These are phyloP conservation scores for Penicillium sp. DNA, from an alignment of 2,329 filamentous ascomycete species.

Conservation along the genomic window DNA sequence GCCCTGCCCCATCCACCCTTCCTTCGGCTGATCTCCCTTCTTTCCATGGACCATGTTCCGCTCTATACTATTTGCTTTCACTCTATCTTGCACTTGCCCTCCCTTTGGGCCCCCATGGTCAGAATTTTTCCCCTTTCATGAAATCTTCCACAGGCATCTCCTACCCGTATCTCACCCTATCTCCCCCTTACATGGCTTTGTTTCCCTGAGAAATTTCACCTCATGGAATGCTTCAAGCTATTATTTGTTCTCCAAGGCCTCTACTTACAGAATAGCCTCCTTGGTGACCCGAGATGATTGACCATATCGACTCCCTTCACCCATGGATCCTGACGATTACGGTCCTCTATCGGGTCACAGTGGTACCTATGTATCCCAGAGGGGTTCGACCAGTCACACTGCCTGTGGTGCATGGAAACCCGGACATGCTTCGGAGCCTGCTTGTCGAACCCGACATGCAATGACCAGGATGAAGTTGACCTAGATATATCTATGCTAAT, in stretches of 20 bases:
- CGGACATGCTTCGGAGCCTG: constrained; percentile 8
- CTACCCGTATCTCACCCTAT: neutral
- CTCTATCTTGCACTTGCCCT: neutral
- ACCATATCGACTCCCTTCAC: neutral
- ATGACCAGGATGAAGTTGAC: neutral
- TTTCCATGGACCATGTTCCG: constrained; percentile 17
- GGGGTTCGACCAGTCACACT: neutral
- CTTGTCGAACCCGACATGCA: neutral
- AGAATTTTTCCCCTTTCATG: neutral
- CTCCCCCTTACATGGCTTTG: neutral
- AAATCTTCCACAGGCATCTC: neutral
- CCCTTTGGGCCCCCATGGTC: neutral
- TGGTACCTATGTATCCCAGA: constrained; percentile 1
- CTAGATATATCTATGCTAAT: neutral
- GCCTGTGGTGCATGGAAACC: constrained; percentile 4
- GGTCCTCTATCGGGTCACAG: constrained; percentile 5
- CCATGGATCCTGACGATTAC: neutral
- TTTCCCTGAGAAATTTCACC: neutral
- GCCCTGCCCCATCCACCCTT: constrained; percentile 9
- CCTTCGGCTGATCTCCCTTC: constrained; percentile 16
- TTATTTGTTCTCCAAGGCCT: neutral
- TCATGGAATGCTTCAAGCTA: neutral
- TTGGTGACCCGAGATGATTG: neutral
- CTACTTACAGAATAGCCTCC: neutral
- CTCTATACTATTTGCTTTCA: constrained; percentile 4